Base-by-base conservation (phyloP, 2,329 filamentous ascomycete species). In the Ophiostoma sp. region DNA sequence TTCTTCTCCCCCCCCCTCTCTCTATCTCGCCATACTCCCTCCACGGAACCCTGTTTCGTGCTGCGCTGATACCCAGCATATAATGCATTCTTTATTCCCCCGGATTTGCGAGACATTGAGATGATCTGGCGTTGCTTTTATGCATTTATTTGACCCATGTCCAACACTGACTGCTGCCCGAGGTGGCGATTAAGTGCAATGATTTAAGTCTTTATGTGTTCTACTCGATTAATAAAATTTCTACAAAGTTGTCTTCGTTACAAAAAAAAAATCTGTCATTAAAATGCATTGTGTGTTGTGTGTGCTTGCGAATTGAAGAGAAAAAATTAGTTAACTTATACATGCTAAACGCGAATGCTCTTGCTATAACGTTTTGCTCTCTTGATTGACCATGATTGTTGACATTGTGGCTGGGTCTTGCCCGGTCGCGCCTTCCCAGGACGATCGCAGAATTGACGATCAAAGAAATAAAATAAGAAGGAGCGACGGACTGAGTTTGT, bases 61-160 rank as follows among this genome's bases (percentile, higher is more conserved):
- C 77, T 73, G 79, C 79, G 80, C 80, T 83, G 82, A 87, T 87
- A 86, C 85, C 85, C 84, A 82, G 81, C 83, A 83, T 82, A 82
- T 83, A 83, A 85, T 84, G 83, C 81, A 83, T 82, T 79, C 76
- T 48, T 41, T 68, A 68, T 57, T 70, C 70, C 57, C 67, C 62
- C 33, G 35, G 68, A 71, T 70, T 36, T 68, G 70, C 68, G 70
- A 73, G 70, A 70, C n/a, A 31, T n/a, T 65, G 69, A 70, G 71
- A 68, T 66, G 69, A 62, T 68, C 62, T 71, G 72, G 70, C 72
- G 71, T 72, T 69, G 35, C 48, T 68, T 39, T 20, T 5, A 8
- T 64, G 13, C 33, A n/a, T 65, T 23, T 65, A n/a, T 39, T 33
- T 64, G 31, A n/a, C 31, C 17, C 7, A 7, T 23, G 33, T 39